phyloP scores from a whole-genome alignment of 2,329 filamentous ascomycete species.

The Dendrostoma leiphaemia region DNA sequence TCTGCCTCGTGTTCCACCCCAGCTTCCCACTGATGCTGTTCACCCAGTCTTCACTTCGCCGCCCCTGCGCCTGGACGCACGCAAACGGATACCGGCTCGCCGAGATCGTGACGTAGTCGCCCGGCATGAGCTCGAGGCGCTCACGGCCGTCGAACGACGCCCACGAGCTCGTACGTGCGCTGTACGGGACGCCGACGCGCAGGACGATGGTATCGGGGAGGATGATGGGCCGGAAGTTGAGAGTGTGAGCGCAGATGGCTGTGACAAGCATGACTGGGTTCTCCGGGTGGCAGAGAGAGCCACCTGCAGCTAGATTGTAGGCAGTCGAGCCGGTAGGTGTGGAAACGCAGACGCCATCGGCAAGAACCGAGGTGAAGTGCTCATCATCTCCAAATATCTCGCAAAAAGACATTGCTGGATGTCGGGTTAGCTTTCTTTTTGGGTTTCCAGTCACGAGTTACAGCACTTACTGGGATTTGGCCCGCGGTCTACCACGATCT shows the following conservation, averaged over 20 bases:
- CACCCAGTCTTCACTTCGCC: constrained; percentile 75
- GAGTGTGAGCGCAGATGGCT: constrained; percentile 89
- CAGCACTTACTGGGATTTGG: constrained; percentile 77
- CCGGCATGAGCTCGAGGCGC: constrained; percentile 73
- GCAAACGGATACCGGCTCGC: constrained; percentile 80
- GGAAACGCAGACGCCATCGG: constrained; percentile 89
- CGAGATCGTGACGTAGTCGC: constrained; percentile 83
- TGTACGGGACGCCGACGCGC: constrained; percentile 89
- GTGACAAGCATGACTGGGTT: constrained; percentile 95
- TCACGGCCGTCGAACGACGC: constrained; percentile 97
- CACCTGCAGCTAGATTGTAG: constrained; percentile 94
- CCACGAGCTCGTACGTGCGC: constrained; percentile 86
- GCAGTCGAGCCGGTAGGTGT: constrained; percentile 94
- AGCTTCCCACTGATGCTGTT: constrained; percentile 77
- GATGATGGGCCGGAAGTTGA: constrained; percentile 95
- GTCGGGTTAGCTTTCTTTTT: constrained; percentile 1
- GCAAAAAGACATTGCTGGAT: constrained; percentile 78
- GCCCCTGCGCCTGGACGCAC: constrained; percentile 67
- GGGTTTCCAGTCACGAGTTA: too few relatives aligned
- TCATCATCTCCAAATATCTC: constrained; percentile 95
- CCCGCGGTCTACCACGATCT: constrained; percentile 92
- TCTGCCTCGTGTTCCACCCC: constrained; percentile 78
- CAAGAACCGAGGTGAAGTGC: constrained; percentile 90
- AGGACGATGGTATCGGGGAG: constrained; percentile 94
- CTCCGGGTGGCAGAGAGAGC: constrained; percentile 90